Evolutionary conservation across 495 filamentous ascomycete genomes (phyloP).

Genomic region (Chaetomium cochliodes): DNA sequence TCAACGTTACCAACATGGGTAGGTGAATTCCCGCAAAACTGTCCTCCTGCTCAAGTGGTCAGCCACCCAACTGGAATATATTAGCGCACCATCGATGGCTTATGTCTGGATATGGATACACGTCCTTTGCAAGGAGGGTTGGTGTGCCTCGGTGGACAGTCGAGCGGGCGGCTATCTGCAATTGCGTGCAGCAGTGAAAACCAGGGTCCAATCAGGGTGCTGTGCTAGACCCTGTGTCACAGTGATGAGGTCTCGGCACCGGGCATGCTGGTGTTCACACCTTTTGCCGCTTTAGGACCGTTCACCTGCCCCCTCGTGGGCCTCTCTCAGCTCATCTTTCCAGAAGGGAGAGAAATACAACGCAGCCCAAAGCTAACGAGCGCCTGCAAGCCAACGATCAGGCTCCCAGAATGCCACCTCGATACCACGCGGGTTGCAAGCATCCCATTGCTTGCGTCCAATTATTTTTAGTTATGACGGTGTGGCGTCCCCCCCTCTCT

Average conservation of each 20-base stretch:
- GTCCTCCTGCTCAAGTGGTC: neutral
- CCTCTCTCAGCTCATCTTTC: slow-evolving; percentile 1
- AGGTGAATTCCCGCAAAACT: too few species aligned
- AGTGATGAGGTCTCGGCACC: slow-evolving; percentile 5
- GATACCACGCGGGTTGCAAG: neutral
- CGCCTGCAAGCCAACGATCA: slow-evolving; percentile 4
- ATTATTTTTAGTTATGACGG: slow-evolving; percentile 24
- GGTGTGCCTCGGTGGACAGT: neutral
- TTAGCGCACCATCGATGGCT: neutral
- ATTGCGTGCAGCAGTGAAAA: slow-evolving; percentile 21
- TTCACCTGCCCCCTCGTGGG: neutral
- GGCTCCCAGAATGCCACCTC: slow-evolving; percentile 1
- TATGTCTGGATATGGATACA: neutral
- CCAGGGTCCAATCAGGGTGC: slow-evolving; percentile 13
- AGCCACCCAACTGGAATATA: neutral
- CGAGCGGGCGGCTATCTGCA: slow-evolving; percentile 24
- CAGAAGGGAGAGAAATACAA: neutral
- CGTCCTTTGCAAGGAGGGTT: neutral
- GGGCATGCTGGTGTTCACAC: slow-evolving; percentile 2
- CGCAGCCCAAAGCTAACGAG: slow-evolving; percentile 11
- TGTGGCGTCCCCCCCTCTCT: slow-evolving; percentile 16
- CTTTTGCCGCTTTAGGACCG: neutral
- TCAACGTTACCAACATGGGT: too few species aligned
- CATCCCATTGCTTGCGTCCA: neutral
- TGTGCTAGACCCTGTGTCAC: slow-evolving; percentile 11